Conservation (phyloP, 768 basidiomycete species). For the Phlegmacium glaucopus region DNA sequence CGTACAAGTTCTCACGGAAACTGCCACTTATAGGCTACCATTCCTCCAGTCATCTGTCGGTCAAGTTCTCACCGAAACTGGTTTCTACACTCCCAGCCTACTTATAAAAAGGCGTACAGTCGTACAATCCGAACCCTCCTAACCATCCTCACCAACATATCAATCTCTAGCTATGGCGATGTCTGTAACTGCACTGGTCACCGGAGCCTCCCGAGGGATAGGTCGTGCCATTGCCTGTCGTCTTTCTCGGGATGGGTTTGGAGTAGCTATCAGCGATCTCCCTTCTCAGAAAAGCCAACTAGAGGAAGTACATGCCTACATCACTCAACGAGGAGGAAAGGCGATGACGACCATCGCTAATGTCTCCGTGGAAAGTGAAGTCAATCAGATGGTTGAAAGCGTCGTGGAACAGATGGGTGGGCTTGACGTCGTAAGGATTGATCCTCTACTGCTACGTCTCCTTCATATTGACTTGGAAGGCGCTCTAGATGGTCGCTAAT, state of each 20-base stretch:
- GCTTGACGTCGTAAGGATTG: slow-evolving; percentile 43
- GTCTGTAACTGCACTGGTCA: slow-evolving; percentile 27
- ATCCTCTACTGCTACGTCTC: background rate
- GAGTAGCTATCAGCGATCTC: slow-evolving; percentile 46
- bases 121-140: too few relatives aligned
- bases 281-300: slow-evolving; percentile 24
- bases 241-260: slow-evolving; percentile 44
- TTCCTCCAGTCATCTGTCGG: too few relatives aligned
- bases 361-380: slow-evolving; percentile 38
- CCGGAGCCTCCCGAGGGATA: slow-evolving; percentile 41
- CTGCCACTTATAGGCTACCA: too few relatives aligned
- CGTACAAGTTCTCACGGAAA: too few relatives aligned
- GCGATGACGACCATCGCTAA: slow-evolving; percentile 28
- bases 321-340: slow-evolving; percentile 24
- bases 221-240: slow-evolving; percentile 45
- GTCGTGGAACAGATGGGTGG: slow-evolving; percentile 34
- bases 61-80: too few relatives aligned
- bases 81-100: too few relatives aligned
- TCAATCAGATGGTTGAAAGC: slow-evolving; percentile 35
- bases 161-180: too few relatives aligned
- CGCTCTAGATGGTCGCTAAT: slow-evolving; percentile 41
- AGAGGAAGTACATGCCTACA: slow-evolving; percentile 21
- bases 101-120: too few relatives aligned
- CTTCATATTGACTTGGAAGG: background rate
- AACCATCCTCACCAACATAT: too few relatives aligned